These are phyloP conservation scores for Suillus americanus DNA, from an alignment of 768 basidiomycete genomes.

Conservation along the genomic window DNA sequence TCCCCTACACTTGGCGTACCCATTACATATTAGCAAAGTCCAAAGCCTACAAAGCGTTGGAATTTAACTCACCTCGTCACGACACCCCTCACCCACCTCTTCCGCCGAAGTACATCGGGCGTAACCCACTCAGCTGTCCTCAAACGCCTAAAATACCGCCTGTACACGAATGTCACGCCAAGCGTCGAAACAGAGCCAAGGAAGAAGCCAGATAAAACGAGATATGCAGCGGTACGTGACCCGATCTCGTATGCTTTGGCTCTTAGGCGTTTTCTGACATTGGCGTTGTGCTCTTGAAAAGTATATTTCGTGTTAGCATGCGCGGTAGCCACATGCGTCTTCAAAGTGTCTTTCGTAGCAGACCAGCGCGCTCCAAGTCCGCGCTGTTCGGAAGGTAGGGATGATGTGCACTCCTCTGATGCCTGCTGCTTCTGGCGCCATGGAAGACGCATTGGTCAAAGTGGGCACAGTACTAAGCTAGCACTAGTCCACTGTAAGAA, in stretches of 20 bases:
- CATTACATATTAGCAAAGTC: not conserved
- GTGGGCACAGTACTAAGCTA: not conserved
- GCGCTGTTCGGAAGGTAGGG: not conserved
- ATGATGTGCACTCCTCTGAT: not conserved
- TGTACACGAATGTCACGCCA: slow-evolving; percentile 38
- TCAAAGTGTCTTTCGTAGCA: not conserved
- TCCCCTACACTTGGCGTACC: slow-evolving; percentile 66
- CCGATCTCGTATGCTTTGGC: not conserved
- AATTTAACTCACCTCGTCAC: slow-evolving; percentile 67
- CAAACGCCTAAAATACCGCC: slow-evolving; percentile 58
- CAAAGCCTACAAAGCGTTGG: not conserved
- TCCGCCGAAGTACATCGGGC: slow-evolving; percentile 53
- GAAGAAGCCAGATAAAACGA: slow-evolving; percentile 36
- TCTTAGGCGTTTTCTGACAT: not conserved
- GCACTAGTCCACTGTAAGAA: not conserved
- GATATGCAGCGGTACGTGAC: not conserved
- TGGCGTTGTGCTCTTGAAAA: not conserved
- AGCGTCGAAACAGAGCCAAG: slow-evolving; percentile 40
- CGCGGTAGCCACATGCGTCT: not conserved
- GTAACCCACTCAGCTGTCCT: slow-evolving; percentile 70
- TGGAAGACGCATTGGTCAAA: not conserved
- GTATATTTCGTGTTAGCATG: not conserved
- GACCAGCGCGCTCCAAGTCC: not conserved
- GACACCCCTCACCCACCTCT: slow-evolving; percentile 72
- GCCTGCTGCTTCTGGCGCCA: not conserved